Evolutionary conservation across 495 filamentous ascomycete species (phyloP), one percentile per base, ranked within the genome.

Genomic region (Tuber magnatum): DNA sequence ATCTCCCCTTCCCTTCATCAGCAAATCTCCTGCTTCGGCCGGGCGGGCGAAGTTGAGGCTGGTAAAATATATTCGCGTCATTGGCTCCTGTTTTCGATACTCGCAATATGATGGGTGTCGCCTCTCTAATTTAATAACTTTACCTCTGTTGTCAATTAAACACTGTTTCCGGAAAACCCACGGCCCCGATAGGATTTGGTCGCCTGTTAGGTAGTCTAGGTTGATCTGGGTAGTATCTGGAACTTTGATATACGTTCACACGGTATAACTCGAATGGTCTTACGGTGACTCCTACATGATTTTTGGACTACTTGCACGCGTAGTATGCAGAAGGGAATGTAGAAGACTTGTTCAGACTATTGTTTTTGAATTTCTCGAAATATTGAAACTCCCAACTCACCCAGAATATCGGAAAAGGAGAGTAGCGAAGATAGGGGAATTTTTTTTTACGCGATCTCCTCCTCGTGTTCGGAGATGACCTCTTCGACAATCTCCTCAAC

Each of bases 401-500:
- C 14, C 14, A 35, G 56, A 35, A 65, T 28, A 65, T 65, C 12
- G 28, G 6, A 35, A 65, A 65, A 65, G 10, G 56, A 32, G 28
- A 61, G 51, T 4, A 35, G 28, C 5, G 28, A 35, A 35, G 56
- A 35, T 32, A 32, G 4, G 10, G 16, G 56, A 12, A 35, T n/a
- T n/a, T n/a, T n/a, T n/a, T n/a, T 35, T 20, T 65, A 65, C 56
- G 56, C 28, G 28, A 74, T 9, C 69, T 69, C 76, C 75, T 83
- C 81, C 76, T 83, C 81, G 43, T 38, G 78, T 73, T 83, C 86
- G 28, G 84, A 77, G 69, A 90, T 80, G 75, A 94, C 87, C 86
- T 98, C 95, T 86, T 97, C 95, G 73, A 98, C 87, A 80, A 97
- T 93, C 86, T 97, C 94, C 84, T 96, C 94, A 81, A 97, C 91